Base-by-base conservation (phyloP, 1,284 basidiomycete species). In the Trichosporon sp. region DNA sequence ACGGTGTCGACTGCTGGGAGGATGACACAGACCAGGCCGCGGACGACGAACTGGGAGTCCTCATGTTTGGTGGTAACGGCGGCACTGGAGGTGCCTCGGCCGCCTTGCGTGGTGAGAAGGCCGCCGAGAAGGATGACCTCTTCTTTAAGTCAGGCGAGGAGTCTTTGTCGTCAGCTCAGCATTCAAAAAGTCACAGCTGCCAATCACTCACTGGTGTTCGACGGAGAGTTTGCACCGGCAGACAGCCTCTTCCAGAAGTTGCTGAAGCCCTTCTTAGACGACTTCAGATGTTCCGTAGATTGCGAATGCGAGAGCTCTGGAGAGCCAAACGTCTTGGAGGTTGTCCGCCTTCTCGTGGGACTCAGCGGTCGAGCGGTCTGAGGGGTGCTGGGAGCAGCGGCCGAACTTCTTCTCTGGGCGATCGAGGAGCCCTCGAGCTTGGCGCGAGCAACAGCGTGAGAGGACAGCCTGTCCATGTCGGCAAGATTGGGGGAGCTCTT, bases 61-160 rank as follows among this genome's bases (percentile, higher is more conserved):
- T 70, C 37, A 75, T 56, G 59, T 73, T 76, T 25, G 65, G 46
- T 2, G 75, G 75, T 10, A 75, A 34, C 5, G 75, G 72, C 0
- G 75, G 75, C 2, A 75, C 61, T 1, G 75, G 75, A 10, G 74
- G 72, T 25, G 66, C 49, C 25, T 54, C 49, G n/a, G 34, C 19
- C 23, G 9, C 37, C n/a, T 9, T 56, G 36, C 16, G 52, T 19
- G 8, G 59, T 46, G 49, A 27, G 27, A 54, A 16, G 14, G 49
- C 49, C 8, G 59, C 46, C 25, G 25, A 54, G 25, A 34, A 37
- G 23, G 49, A 52, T 10, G 59, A 29, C 40, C 49, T 13, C 13
- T 54, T 54, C 13, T 27, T 25, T 29, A 54, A 29, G 49, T 54
- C 49, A n/a, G 49, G 49, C 16, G 49, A 54, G 27, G 49, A 54